phyloP scores from a whole-genome alignment of 2,329 filamentous ascomycete genomes.

The Aspergillus sergii region DNA sequence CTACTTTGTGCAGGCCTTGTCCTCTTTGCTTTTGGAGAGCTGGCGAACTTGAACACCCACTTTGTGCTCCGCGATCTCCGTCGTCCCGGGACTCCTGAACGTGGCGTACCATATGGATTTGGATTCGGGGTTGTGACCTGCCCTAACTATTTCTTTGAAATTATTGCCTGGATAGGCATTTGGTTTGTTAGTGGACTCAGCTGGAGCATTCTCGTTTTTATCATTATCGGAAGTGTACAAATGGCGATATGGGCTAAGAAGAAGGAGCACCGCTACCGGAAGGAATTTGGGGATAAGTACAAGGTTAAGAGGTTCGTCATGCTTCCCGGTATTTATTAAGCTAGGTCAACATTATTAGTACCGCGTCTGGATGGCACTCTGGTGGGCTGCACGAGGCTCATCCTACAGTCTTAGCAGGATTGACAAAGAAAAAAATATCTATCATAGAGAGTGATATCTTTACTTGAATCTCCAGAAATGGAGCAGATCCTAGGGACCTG shows the following conservation, averaged over 20 bases:
- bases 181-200: constrained; percentile 74
- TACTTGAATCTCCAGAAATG: no score
- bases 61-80: constrained; percentile 76
- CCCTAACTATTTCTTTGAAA: constrained; percentile 96
- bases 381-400: not conserved
- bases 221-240: constrained; percentile 69
- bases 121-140: constrained; percentile 88
- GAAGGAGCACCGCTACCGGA: constrained; percentile 88
- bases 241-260: constrained; percentile 88
- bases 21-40: constrained; percentile 77
- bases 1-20: constrained; percentile 69
- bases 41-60: constrained; percentile 80
- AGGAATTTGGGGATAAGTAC: constrained; percentile 90
- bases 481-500: no score
- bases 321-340: constrained; percentile 74
- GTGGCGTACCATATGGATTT: constrained; percentile 83
- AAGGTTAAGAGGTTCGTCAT: constrained; percentile 89
- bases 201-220: constrained; percentile 77
- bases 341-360: not conserved
- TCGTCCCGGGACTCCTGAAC: constrained; percentile 76
- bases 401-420: accelerated
- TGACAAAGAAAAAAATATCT: accelerated
- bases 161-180: constrained; percentile 82
- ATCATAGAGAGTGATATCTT: no score
- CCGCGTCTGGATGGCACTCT: accelerated